Percentiles rank a stretch among this genome's conserved stretches.
phyloP scores from a whole-genome alignment of 768 basidiomycete genomes.

The Phlegmacium glaucopus region DNA sequence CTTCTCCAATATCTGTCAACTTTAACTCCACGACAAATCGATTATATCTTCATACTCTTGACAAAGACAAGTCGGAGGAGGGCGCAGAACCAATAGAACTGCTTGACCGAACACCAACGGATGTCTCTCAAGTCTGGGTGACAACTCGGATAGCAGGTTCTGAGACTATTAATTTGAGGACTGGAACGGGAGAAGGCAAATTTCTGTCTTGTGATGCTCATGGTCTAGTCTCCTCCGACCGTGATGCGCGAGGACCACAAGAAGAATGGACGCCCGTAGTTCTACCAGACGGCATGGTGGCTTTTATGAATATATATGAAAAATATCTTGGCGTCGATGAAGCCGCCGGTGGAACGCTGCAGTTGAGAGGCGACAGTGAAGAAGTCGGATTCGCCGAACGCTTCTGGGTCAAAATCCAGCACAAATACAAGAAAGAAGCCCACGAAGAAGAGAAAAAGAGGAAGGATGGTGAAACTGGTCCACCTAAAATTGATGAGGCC shows the following conservation, averaged over 20 bases:
- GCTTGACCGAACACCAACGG: slow-evolving; percentile 68
- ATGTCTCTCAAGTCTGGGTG: slow-evolving; percentile 92
- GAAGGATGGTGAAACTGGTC: slow-evolving; percentile 52
- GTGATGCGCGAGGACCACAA: slow-evolving; percentile 89
- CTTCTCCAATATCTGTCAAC: slow-evolving; percentile 71
- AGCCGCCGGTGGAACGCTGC: slow-evolving; percentile 76
- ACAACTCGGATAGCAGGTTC: slow-evolving; percentile 83
- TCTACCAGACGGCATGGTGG: slow-evolving; percentile 80
- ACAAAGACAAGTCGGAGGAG: slow-evolving; percentile 50
- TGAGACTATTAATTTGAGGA: slow-evolving; percentile 79
- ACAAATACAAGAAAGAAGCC: slow-evolving; percentile 84
- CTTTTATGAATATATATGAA: slow-evolving; percentile 86
- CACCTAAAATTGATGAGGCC: slow-evolving; percentile 64
- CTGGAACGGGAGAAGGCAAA: slow-evolving; percentile 85
- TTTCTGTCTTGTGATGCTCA: slow-evolving; percentile 87
- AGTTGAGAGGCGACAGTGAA: slow-evolving; percentile 81
- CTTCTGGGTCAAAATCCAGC: slow-evolving; percentile 88
- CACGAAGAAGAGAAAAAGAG: slow-evolving; percentile 74
- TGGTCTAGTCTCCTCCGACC: slow-evolving; percentile 78
- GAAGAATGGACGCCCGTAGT: slow-evolving; percentile 92
- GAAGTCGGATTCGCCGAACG: slow-evolving; percentile 82
- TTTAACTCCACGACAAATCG: slow-evolving; percentile 75
- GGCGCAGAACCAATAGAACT: slow-evolving; percentile 39
- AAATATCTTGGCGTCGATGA: slow-evolving; percentile 86
- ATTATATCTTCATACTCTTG: slow-evolving; percentile 61